A percentile compares a stretch with the other conserved stretches of the same genome.
Evolutionary conservation across 768 basidiomycete species (phyloP).

Genomic region (Trametes gibbosa): DNA sequence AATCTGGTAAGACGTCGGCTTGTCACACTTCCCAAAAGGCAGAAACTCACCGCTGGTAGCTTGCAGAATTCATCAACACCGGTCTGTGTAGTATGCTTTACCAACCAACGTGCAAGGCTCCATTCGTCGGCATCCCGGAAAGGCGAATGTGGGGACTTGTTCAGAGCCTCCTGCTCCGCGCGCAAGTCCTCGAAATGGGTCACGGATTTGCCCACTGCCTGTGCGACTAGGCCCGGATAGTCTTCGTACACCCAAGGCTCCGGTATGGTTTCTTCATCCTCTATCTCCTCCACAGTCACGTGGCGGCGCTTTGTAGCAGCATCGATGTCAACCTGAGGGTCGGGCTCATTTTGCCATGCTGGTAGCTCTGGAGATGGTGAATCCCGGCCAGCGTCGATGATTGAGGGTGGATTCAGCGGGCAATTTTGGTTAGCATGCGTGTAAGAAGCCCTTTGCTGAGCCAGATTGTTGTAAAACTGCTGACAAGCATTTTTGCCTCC

Average conservation of each 20-base stretch:
- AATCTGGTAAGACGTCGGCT: not conserved
- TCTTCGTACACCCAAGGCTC: constrained; percentile 6
- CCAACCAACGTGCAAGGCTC: constrained; percentile 19
- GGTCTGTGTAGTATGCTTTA: constrained; percentile 13
- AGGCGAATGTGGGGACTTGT: constrained; percentile 3
- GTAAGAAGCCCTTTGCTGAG: not conserved
- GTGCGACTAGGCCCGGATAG: constrained; percentile 8
- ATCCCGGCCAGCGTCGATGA: no score
- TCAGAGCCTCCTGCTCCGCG: not conserved
- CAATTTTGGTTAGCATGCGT: no score
- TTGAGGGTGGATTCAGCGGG: no score
- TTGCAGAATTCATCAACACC: constrained; percentile 25
- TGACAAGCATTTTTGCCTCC: not conserved
- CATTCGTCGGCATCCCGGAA: constrained; percentile 21
- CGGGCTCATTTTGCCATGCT: no score
- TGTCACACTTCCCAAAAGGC: not conserved
- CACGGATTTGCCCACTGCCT: not conserved
- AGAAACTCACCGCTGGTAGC: constrained; percentile 1
- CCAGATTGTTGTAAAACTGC: not conserved
- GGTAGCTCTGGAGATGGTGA: no score
- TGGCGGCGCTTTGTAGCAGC: not conserved
- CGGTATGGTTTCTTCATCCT: constrained; percentile 10
- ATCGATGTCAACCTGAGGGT: not conserved
- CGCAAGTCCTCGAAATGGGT: constrained; percentile 14
- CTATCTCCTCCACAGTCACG: constrained; percentile 17